phyloP scores from a whole-genome alignment of 2,329 filamentous ascomycete species.

The Fusarium sp. region DNA sequence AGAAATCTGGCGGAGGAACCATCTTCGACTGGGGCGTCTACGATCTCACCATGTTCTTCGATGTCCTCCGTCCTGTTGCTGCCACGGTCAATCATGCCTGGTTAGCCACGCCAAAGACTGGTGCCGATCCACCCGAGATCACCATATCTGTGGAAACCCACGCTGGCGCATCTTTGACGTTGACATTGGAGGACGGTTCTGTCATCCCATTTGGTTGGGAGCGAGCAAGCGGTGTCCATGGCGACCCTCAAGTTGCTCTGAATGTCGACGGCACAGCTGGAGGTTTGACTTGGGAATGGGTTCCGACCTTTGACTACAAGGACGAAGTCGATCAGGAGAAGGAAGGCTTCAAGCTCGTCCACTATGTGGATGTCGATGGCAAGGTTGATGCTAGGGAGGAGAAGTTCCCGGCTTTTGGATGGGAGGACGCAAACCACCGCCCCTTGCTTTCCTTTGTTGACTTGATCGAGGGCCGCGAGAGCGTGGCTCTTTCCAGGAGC shows the following conservation, averaged over 20 bases:
- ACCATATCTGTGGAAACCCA: constrained; percentile 19
- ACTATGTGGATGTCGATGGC: constrained; percentile 18
- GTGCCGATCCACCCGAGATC: constrained; percentile 6
- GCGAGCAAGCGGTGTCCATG: constrained; percentile 22
- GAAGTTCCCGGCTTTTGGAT: constrained; percentile 21
- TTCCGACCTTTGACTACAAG: constrained; percentile 27
- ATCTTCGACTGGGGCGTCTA: constrained; percentile 28
- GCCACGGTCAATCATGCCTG: constrained; percentile 21
- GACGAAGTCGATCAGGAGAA: constrained; percentile 6
- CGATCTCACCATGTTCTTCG: constrained; percentile 27
- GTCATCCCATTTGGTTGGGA: constrained; percentile 20
- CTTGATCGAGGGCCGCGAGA: constrained; percentile 17
- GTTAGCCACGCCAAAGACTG: constrained; percentile 16
- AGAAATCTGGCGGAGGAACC: constrained; percentile 20
- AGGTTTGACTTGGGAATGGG: constrained; percentile 23
- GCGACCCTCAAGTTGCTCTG: constrained; percentile 12
- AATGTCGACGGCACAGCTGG: constrained; percentile 21
- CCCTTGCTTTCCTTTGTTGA: constrained; percentile 22
- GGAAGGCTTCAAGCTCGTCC: constrained; percentile 17
- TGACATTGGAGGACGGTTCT: constrained; percentile 15
- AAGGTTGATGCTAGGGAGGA: constrained; percentile 13
- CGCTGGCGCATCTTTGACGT: constrained; percentile 10
- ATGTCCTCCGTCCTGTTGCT: constrained; percentile 19
- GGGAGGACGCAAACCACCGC: constrained; percentile 25
- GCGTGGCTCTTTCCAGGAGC: constrained; percentile 17